Conservation (phyloP, 306 rosid species). For the Mimosa pudica region DNA sequence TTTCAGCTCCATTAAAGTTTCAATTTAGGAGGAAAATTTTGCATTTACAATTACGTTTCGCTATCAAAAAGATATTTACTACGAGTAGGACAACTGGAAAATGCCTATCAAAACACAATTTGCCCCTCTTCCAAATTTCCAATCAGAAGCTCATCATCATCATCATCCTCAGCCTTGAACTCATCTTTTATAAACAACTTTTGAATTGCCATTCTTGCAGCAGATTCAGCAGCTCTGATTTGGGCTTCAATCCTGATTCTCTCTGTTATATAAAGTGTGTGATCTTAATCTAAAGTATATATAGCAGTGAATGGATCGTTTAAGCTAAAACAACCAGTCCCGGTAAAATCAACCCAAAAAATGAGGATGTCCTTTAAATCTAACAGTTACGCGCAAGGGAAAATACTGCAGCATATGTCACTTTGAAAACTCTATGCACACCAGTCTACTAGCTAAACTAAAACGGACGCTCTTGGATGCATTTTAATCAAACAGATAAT, state of each 20-base stretch:
- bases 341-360: background rate
- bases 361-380: background rate
- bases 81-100: conserved; percentile 29
- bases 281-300: background rate
- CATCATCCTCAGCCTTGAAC: conserved; percentile 46
- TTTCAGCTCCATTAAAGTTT: no score
- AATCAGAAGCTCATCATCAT: conserved; percentile 46
- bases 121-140: conserved; percentile 69
- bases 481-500: background rate
- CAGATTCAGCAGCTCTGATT: conserved; percentile 72
- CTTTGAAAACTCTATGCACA: background rate
- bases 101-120: conserved; percentile 39
- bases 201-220: conserved; percentile 67
- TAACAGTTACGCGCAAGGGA: conserved; percentile 13
- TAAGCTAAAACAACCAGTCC: conserved; percentile 1
- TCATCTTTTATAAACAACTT: conserved; percentile 80
- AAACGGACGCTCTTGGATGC: background rate
- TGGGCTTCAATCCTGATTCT: conserved; percentile 78
- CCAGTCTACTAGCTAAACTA: background rate
- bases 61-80: conserved; percentile 39
- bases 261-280: conserved; percentile 46
- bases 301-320: background rate
- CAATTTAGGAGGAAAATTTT: conserved; percentile 25
- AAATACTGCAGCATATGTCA: background rate
- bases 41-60: conserved; percentile 41